Conservation (phyloP, 164 flowering plant species). For the Macadamia integrifolia region DNA sequence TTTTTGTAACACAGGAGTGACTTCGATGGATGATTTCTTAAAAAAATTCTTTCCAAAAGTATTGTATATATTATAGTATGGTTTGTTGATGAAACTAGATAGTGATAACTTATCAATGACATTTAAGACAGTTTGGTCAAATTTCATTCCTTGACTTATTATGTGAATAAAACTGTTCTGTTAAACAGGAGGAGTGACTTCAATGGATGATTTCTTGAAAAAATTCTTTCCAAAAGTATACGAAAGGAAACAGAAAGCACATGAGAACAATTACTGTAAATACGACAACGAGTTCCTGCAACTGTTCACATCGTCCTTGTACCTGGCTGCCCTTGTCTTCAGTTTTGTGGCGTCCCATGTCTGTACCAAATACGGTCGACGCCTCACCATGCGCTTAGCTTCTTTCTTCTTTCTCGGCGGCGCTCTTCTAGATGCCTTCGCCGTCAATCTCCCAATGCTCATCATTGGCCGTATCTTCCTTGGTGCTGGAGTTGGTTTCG, state of each 20-base stretch:
- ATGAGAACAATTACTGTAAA: slow-evolving; percentile 63
- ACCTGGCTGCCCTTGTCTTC: slow-evolving; percentile 52
- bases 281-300: slow-evolving; percentile 51
- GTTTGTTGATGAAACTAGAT: too few species aligned
- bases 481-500: slow-evolving; percentile 70
- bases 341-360: slow-evolving; percentile 47
- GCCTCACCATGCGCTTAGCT: slow-evolving; percentile 46
- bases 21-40: slow-evolving; percentile 68
- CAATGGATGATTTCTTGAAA: slow-evolving; percentile 62
- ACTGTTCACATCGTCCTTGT: slow-evolving; percentile 74
- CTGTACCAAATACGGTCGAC: slow-evolving; percentile 39
- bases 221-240: slow-evolving; percentile 50
- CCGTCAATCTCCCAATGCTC: slow-evolving; percentile 26
- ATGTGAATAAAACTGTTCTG: background rate
- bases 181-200: slow-evolving; percentile 51
- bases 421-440: slow-evolving; percentile 25
- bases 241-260: slow-evolving; percentile 26
- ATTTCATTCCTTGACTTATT: background rate
- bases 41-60: slow-evolving; percentile 49
- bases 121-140: too few species aligned
- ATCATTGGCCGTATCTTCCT: slow-evolving; percentile 55
- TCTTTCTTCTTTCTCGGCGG: slow-evolving; percentile 47
- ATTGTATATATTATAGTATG: background rate
- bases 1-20: slow-evolving; percentile 45
- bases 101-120: too few species aligned